Percentiles rank a stretch among this genome's conserved stretches.
These are phyloP conservation scores for Acanthamoeba healyi DNA, from an alignment of 208 protist species.

Conservation along the genomic window DNA sequence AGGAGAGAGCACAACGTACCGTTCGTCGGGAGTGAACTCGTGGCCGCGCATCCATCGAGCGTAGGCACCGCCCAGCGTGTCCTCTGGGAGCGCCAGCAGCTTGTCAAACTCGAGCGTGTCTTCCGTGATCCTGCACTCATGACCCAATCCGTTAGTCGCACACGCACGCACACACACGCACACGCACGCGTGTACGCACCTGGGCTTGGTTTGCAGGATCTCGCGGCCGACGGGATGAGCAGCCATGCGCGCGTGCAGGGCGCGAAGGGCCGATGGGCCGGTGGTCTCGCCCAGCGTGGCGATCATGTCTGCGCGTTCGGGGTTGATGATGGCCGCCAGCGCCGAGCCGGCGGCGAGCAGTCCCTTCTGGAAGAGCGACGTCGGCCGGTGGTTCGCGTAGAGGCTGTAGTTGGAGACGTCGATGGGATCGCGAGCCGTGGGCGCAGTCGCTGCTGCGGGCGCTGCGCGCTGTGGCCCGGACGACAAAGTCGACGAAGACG, in stretches of 20 bases:
- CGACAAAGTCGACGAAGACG: background rate
- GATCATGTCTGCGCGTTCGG: conserved; percentile 81
- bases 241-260: conserved; percentile 80
- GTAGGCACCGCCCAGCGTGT: conserved; percentile 86
- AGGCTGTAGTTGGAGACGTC: conserved; percentile 10
- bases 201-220: conserved; percentile 80
- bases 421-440: too few species aligned
- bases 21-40: conserved; percentile 81
- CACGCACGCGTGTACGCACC: background rate
- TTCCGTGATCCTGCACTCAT: conserved; percentile 47
- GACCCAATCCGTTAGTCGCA: too few species aligned
- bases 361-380: conserved; percentile 56
- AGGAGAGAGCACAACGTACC: background rate
- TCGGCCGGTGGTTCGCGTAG: conserved; percentile 30
- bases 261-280: conserved; percentile 77
- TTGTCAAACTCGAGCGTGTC: conserved; percentile 50
- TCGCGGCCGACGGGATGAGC: conserved; percentile 69
- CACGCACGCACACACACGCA: background rate
- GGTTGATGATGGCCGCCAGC: conserved; percentile 40
- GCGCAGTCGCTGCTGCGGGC: background rate
- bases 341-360: conserved; percentile 49
- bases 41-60: conserved; percentile 81
- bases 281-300: conserved; percentile 89
- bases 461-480: background rate
- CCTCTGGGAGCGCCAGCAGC: conserved; percentile 77